A percentile compares a stretch with the other conserved stretches of the same genome.
Conservation (phyloP, 2,329 filamentous ascomycete species). For the Penicillium crustosum region DNA sequence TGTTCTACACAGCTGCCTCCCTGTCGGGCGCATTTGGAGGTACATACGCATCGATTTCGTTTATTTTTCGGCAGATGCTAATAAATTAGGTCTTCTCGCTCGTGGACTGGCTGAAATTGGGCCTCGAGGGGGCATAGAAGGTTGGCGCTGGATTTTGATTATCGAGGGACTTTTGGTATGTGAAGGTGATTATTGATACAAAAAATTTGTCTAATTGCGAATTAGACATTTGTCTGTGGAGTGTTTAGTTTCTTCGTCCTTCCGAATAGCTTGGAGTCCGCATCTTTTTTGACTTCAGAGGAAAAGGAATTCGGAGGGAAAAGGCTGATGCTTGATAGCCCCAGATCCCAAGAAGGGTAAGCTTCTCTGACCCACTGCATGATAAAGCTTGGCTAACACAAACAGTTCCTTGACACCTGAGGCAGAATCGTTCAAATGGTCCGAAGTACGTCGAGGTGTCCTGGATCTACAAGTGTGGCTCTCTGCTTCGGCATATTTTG, state of each 20-base stretch:
- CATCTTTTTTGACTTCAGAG: slow-evolving; percentile 54
- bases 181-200: background rate
- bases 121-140: slow-evolving; percentile 52
- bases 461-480: slow-evolving; percentile 64
- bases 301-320: slow-evolving; percentile 53
- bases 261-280: slow-evolving; percentile 57
- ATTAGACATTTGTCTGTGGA: slow-evolving; percentile 56
- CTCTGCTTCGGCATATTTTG: slow-evolving; percentile 61
- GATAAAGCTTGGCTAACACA: slow-evolving; percentile 6
- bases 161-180: slow-evolving; percentile 53
- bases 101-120: slow-evolving; percentile 62
- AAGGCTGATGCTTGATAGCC: slow-evolving; percentile 45
- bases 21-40: slow-evolving; percentile 65
- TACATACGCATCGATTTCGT: slow-evolving; percentile 10
- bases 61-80: background rate
- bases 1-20: slow-evolving; percentile 68
- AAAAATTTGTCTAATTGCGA: background rate
- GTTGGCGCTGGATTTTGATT: slow-evolving; percentile 65
- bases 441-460: slow-evolving; percentile 62
- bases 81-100: slow-evolving; percentile 54
- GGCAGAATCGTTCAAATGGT: slow-evolving; percentile 58
- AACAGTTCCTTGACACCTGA: slow-evolving; percentile 24
- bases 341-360: slow-evolving; percentile 31
- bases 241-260: slow-evolving; percentile 54
- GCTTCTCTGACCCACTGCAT: background rate